phyloP scores from a whole-genome alignment of 2,329 filamentous ascomycete species.

The Xylariaceae sp. region DNA sequence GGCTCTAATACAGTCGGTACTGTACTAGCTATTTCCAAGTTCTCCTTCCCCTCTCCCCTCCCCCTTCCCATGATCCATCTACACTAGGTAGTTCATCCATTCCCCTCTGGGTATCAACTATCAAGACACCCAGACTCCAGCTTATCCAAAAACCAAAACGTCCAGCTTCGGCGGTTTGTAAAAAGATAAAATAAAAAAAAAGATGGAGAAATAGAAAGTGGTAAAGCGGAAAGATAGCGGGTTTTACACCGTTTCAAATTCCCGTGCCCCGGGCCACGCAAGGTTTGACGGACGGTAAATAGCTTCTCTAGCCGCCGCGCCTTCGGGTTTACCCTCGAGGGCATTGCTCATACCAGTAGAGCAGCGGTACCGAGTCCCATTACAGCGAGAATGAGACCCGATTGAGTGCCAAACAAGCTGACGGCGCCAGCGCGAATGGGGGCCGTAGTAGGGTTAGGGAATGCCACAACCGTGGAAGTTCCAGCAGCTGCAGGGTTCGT shows the following conservation, averaged over 20 bases:
- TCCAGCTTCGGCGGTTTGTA: conserved; percentile 16
- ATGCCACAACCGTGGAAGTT: conserved; percentile 13
- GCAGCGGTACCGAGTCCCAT: conserved; percentile 25
- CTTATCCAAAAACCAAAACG: conserved; percentile 13
- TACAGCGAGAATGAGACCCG: conserved; percentile 26
- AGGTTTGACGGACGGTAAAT: not conserved
- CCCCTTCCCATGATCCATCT: not conserved
- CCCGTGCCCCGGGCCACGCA: not conserved
- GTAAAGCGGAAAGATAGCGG: not conserved
- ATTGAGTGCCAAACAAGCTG: conserved; percentile 22
- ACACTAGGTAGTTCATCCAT: conserved; percentile 9
- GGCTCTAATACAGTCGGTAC: no score
- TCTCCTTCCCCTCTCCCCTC: no score
- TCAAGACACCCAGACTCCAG: not conserved
- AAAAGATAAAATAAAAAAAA: not conserved
- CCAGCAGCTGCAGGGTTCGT: conserved; percentile 17
- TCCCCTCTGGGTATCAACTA: conserved; percentile 13
- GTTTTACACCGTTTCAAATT: not conserved
- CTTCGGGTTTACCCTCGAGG: not conserved
- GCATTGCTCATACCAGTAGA: conserved; percentile 22
- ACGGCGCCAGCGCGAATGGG: conserved; percentile 22
- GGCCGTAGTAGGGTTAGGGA: conserved; percentile 13
- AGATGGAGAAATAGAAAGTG: conserved; percentile 10
- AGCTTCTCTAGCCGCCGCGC: not conserved
- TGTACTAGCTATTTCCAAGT: no score